phyloP scores from a whole-genome alignment of 2,329 filamentous ascomycete genomes.

The Calonectria crousiana region DNA sequence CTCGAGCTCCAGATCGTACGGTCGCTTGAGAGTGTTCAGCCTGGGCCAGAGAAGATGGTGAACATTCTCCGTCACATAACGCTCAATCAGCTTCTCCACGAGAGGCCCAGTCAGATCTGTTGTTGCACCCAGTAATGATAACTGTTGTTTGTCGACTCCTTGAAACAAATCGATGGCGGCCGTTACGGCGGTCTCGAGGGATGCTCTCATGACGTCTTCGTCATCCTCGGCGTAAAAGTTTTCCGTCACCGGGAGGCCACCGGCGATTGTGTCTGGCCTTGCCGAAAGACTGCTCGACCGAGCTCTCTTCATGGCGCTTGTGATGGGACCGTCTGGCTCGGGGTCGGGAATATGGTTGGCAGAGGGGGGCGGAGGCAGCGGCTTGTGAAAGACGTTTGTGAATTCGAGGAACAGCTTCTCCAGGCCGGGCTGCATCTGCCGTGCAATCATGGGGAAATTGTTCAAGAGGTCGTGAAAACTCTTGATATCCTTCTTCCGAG shows the following conservation, averaged over 20 bases:
- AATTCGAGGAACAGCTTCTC: conserved; percentile 94
- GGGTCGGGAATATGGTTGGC: conserved; percentile 71
- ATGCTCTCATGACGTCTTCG: conserved; percentile 89
- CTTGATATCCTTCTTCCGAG: conserved; percentile 87
- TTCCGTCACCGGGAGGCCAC: conserved; percentile 65
- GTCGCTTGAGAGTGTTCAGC: conserved; percentile 80
- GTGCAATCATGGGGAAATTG: conserved; percentile 93
- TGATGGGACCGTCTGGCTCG: conserved; percentile 67
- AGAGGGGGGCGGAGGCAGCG: conserved; percentile 80
- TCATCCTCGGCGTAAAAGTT: conserved; percentile 87
- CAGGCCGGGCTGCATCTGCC: conserved; percentile 93
- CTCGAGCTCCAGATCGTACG: conserved; percentile 90
- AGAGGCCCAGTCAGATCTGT: conserved; percentile 93
- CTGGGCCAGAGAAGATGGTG: conserved; percentile 91
- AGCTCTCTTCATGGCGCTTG: conserved; percentile 66
- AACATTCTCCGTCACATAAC: conserved; percentile 93
- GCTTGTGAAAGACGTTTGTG: conserved; percentile 84
- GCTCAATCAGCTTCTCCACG: conserved; percentile 94
- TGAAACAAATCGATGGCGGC: conserved; percentile 96
- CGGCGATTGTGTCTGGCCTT: conserved; percentile 46
- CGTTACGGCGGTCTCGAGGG: conserved; percentile 91
- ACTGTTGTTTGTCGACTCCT: conserved; percentile 92
- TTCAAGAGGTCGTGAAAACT: conserved; percentile 91
- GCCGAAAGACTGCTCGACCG: conserved; percentile 63
- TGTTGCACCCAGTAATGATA: conserved; percentile 90